Percentiles rank a stretch among this genome's conserved stretches.
Conservation (phyloP, 352 stramenopile genomes). For the Pythium sukuiense region DNA sequence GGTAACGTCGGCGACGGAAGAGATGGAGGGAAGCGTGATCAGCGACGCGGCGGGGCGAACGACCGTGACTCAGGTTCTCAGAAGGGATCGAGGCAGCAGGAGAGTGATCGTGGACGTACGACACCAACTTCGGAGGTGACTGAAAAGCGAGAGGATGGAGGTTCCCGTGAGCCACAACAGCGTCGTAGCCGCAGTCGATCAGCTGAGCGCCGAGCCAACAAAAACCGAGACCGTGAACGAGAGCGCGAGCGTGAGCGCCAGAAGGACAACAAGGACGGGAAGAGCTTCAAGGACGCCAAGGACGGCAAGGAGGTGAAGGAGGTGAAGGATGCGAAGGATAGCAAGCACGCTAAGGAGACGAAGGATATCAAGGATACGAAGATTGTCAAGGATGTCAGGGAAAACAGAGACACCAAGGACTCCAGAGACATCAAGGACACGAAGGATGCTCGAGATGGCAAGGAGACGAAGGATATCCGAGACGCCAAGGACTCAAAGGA, state of each 20-base stretch:
- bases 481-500: not conserved
- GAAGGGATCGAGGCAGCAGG: constrained; percentile 12
- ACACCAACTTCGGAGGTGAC: constrained; percentile 3
- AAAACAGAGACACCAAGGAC: not conserved
- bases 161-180: constrained; percentile 1
- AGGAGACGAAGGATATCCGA: constrained; percentile 5
- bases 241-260: not conserved
- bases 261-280: constrained; percentile 14
- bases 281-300: not conserved
- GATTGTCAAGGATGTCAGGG: not conserved
- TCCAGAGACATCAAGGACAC: not conserved
- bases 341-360: not conserved
- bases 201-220: constrained; percentile 10
- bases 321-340: not conserved
- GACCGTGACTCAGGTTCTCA: constrained; percentile 18
- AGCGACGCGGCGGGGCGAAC: constrained; percentile 13
- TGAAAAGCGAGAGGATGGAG: constrained; percentile 23
- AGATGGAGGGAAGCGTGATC: constrained; percentile 21
- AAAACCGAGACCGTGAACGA: constrained; percentile 22
- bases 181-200: constrained; percentile 31
- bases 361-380: not conserved
- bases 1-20: constrained; percentile 7
- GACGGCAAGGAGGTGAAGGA: constrained; percentile 3
- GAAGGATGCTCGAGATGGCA: not conserved
- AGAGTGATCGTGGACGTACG: constrained; percentile 10